Base-by-base conservation (phyloP, 108 stramenopile species). In the Epipyxis sp. region DNA sequence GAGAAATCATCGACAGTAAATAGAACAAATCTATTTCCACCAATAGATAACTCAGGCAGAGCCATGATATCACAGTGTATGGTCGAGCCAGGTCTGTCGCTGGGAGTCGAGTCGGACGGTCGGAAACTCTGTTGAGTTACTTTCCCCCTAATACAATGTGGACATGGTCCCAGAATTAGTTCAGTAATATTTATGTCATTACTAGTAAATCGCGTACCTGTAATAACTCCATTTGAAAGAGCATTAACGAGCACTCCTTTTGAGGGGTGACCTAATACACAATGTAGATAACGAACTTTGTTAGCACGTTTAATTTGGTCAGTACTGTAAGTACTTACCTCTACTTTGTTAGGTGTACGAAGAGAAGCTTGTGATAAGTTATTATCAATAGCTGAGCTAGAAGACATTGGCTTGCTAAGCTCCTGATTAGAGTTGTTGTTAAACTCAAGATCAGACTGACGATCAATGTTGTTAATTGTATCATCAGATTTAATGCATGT, bases 121-220 rank as follows among this genome's bases (percentile, higher is more conserved):
- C 25, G 61, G 61, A 32, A 65, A 37, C 30, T 32, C 3, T 16
- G 61, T 32, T 16, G 30, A 65, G 61, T 65, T 32, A 16, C 34
- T 32, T 65, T 65, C 34, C 61, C 61, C 20, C 30, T 32, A 16
- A 65, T 35, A 32, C 61, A 65, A 3, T 16, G 6, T 32, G 20
- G 61, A 65, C 61, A 65, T 6, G 61, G 61, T 65, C 61, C 61
- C 27, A 65, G 34, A n/a, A n/a, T n/a, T 25, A 65, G 27, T 65
- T 65, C 61, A 16, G 34, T 6, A 37, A 16, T 32, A 32, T 65
- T 65, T 25, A 65, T 32, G 34, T 65, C 61, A 16, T 37, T 65
- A 3, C 30, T 32, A 25, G 61, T 65, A 37, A 65, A 32, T 6
- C 34, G 25, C 20, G 61, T 65, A 10, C 61, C 61, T 65, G 61